Conservation (phyloP, 192 early-diverging fungal genomes). For the Polychytrium aggregatum region DNA sequence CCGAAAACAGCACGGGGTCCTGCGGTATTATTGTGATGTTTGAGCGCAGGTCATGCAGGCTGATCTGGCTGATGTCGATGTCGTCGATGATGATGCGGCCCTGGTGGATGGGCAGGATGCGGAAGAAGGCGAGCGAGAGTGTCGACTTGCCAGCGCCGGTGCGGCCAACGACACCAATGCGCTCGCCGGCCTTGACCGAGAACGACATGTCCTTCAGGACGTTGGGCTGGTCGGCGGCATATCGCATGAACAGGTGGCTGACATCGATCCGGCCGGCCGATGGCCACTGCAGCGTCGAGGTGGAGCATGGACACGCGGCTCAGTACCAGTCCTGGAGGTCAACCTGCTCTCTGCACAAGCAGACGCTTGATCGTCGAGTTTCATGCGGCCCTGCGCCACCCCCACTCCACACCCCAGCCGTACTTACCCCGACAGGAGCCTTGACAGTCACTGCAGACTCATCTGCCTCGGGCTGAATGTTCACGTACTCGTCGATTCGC, state of each 20-base stretch:
- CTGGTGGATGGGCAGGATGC: constrained; percentile 52
- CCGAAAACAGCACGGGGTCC: constrained; percentile 45
- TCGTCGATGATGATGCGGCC: constrained; percentile 66
- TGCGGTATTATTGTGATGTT: constrained; percentile 33
- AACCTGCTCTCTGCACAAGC: too few relatives aligned
- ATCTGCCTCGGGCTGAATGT: constrained; percentile 70
- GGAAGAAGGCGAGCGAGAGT: constrained; percentile 60
- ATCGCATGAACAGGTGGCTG: constrained; percentile 57
- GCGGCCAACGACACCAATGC: constrained; percentile 47
- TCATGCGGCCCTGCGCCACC: too few relatives aligned
- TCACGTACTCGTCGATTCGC: constrained; percentile 74
- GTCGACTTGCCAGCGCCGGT: constrained; percentile 34
- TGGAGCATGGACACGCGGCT: too few relatives aligned
- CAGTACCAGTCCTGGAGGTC: too few relatives aligned
- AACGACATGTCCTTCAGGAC: constrained; percentile 36
- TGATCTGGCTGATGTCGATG: constrained; percentile 54
- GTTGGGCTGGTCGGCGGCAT: constrained; percentile 58
- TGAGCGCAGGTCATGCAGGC: constrained; percentile 44
- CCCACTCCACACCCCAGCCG: too few relatives aligned
- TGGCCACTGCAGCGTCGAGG: constrained; percentile 35
- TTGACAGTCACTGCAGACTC: constrained; percentile 64
- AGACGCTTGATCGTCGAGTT: too few relatives aligned
- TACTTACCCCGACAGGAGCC: too few relatives aligned
- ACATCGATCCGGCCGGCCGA: constrained; percentile 56
- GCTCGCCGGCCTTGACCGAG: constrained; percentile 22